These are phyloP conservation scores for Rhynchosporium graminicola DNA, from an alignment of 2,329 filamentous ascomycete genomes.

Conservation along the genomic window DNA sequence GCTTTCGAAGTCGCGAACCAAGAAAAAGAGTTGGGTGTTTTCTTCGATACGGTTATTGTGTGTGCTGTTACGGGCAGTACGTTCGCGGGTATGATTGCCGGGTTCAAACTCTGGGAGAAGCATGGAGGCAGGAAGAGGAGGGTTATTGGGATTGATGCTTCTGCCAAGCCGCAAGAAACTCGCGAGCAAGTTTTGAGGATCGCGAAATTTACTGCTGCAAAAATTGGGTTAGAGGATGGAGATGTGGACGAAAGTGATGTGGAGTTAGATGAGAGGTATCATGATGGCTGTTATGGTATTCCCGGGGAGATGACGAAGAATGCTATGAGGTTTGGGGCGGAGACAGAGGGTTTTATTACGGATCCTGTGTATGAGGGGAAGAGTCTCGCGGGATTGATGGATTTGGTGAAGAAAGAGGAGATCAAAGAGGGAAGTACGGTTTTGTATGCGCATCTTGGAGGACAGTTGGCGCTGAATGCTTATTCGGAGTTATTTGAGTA, in stretches of 20 bases:
- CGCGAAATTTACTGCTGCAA: conserved; percentile 60
- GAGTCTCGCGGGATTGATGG: conserved; percentile 71
- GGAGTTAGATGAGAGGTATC: conserved; percentile 63
- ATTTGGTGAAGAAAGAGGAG: conserved; percentile 63
- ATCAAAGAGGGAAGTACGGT: conserved; percentile 62
- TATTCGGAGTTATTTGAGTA: conserved; percentile 46
- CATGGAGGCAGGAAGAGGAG: conserved; percentile 50
- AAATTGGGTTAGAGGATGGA: conserved; percentile 60
- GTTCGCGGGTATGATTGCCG: conserved; percentile 70
- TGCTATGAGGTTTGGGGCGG: conserved; percentile 67
- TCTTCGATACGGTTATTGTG: conserved; percentile 68
- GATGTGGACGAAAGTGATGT: conserved; percentile 65
- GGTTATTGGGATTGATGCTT: conserved; percentile 68
- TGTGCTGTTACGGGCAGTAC: conserved; percentile 73
- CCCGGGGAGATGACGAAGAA: conserved; percentile 65
- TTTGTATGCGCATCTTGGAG: conserved; percentile 70
- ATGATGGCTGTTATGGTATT: conserved; percentile 68
- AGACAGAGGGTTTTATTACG: conserved; percentile 71
- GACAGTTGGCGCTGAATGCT: conserved; percentile 68
- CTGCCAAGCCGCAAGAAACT: conserved; percentile 60
- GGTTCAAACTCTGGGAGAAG: conserved; percentile 65
- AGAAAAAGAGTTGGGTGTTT: conserved; percentile 60
- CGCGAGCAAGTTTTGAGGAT: conserved; percentile 67
- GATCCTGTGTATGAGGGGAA: conserved; percentile 79
- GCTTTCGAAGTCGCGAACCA: conserved; percentile 68